Conservation (phyloP, 2,329 filamentous ascomycete genomes). For the Claviceps sp. region DNA sequence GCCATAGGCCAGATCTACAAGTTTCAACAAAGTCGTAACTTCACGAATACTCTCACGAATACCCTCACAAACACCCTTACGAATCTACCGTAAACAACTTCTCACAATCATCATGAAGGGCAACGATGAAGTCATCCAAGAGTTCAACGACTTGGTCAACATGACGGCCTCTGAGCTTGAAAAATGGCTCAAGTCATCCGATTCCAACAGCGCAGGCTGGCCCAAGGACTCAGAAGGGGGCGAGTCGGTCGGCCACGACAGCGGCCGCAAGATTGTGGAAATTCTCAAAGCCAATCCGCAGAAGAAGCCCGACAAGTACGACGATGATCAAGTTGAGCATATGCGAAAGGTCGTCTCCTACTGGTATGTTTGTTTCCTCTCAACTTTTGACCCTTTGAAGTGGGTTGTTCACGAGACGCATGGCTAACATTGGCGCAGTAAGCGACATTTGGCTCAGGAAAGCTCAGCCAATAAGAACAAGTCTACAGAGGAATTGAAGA, state of each 20-base stretch:
- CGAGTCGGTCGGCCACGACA: conserved; percentile 51
- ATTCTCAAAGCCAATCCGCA: conserved; percentile 49
- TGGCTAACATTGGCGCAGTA: conserved; percentile 20
- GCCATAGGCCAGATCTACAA: too few relatives aligned
- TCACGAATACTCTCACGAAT: too few relatives aligned
- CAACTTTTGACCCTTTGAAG: too few relatives aligned
- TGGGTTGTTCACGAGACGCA: too few relatives aligned
- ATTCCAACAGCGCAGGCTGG: conserved; percentile 47
- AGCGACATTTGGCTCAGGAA: conserved; percentile 53
- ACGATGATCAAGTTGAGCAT: conserved; percentile 39
- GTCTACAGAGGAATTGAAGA: conserved; percentile 26
- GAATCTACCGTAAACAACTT: background rate
- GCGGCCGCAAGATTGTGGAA: conserved; percentile 48
- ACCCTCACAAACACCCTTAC: background rate
- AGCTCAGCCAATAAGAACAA: conserved; percentile 42
- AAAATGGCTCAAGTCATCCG: conserved; percentile 45
- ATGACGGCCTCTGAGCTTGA: conserved; percentile 49
- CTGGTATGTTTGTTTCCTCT: conserved; percentile 23
- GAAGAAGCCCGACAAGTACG: conserved; percentile 42
- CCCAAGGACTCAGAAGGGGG: conserved; percentile 41
- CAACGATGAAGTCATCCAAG: conserved; percentile 25
- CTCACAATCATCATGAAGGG: conserved; percentile 11
- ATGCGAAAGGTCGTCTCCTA: conserved; percentile 52
- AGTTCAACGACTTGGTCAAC: conserved; percentile 55
- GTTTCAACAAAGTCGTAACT: too few relatives aligned